Evolutionary conservation across 2,329 filamentous ascomycete species (phyloP), one percentile per base, ranked within the genome.

Genomic region (Fusarium sarcochroum): DNA sequence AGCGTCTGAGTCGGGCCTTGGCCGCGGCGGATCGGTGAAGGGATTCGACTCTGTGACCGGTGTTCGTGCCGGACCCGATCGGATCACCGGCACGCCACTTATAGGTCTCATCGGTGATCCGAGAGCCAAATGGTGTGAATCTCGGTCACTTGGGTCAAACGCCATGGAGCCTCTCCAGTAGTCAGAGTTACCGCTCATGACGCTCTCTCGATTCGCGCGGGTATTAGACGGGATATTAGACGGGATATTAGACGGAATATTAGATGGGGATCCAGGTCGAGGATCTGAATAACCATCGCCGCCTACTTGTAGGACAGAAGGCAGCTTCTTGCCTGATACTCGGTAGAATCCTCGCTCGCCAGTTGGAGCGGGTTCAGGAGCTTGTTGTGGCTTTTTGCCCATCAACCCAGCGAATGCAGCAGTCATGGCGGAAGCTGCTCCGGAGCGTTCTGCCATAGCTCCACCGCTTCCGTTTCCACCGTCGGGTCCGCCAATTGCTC

Each of bases 41-140:
- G 86, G 85, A 23, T 81, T 83, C 49, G 85, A 81, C 60, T 87
- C 85, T 58, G 86, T 85, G 17, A 91, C 80, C 1, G 90, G 87
- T 5, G 87, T 89, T 54, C 89, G 85, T 18, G 86, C 88, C 17
- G 90, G 90, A n/a, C 90, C 87, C n/a, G 87, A 85, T 64, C 89
- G 84, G 74, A 89, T 85, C 32, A 89, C 81, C n/a, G 86, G 84
- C 6, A 89, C 79, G 11, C 88, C 87, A 72, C 87, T 89, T 54
- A 87, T 83, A 30, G 86, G 86, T 45, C 87, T 83, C 86, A 89
- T 89, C 7, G 87, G 86, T 10, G 83, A 80, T 18, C 87, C 87
- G 11, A 89, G 79, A 9, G 87, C 83, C 34, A 89, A 77, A 56
- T 82, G 82, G 42, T 74, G 79, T 11, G 78, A 71, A 41, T 78